Evolutionary conservation across 345 rosid genomes (phyloP).

Genomic region (Eucalyptus pauciflora): DNA sequence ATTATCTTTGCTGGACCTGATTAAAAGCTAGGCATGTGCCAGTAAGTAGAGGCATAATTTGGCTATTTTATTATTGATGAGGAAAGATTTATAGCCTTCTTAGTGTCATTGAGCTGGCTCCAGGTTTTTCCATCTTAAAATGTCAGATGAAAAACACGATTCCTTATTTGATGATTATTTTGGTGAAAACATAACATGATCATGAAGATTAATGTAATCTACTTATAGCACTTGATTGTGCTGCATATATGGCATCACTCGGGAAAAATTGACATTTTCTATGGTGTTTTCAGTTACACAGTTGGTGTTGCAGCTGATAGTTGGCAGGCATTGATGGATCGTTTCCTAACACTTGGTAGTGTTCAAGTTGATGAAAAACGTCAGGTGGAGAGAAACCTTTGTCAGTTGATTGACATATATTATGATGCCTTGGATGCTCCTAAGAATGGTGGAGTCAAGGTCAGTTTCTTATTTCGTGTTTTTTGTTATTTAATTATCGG

Average conservation of each 20-base stretch:
- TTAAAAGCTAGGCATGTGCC: not conserved
- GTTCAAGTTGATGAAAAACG: constrained; percentile 20
- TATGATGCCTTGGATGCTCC: constrained; percentile 86
- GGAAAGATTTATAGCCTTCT: not conserved
- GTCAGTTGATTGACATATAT: constrained; percentile 34
- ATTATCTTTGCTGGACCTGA: not conserved
- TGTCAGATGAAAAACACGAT: not conserved
- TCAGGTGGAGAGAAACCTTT: constrained; percentile 25
- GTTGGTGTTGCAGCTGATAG: constrained; percentile 53
- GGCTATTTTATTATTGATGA: not conserved
- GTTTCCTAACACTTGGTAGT: constrained; percentile 29
- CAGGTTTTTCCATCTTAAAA: not conserved
- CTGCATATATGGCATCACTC: not conserved
- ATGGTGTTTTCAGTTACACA: constrained; percentile 28
- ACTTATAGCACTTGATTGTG: not conserved
- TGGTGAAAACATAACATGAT: not conserved
- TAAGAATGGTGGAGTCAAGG: constrained; percentile 37
- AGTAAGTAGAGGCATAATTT: not conserved
- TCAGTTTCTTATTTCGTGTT: not conserved
- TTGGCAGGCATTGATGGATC: constrained; percentile 74
- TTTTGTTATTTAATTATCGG: not conserved
- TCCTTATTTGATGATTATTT: not conserved
- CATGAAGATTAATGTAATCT: not conserved
- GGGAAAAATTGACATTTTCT: not conserved
- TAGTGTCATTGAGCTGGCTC: not conserved